phyloP scores from a whole-genome alignment of 345 rosid genomes.

The Salix exigua region DNA sequence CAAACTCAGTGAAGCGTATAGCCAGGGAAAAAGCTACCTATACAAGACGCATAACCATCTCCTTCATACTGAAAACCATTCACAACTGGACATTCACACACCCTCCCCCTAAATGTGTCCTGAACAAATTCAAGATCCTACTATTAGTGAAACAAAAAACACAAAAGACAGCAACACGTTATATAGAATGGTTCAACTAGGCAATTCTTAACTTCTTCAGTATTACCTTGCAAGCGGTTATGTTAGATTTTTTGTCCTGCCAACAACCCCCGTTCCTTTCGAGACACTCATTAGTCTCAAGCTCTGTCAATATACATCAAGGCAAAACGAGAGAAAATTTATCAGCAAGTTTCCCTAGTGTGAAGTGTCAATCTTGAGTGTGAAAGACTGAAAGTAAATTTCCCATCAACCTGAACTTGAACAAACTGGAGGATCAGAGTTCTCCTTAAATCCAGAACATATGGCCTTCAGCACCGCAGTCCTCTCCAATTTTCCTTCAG shows the following conservation, averaged over 20 bases:
- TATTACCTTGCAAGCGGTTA: constrained; percentile 83
- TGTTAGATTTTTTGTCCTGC: constrained; percentile 53
- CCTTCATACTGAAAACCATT: constrained; percentile 27
- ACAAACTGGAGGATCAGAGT: constrained; percentile 73
- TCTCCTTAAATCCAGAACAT: constrained; percentile 87
- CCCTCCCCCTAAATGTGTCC: constrained; percentile 36
- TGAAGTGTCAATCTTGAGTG: neutral
- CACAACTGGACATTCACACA: constrained; percentile 30
- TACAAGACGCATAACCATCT: constrained; percentile 32
- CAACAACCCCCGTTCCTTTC: constrained; percentile 90
- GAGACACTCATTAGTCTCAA: constrained; percentile 86
- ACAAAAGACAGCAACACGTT: neutral
- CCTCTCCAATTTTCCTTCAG: constrained; percentile 73
- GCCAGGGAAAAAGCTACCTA: constrained; percentile 9
- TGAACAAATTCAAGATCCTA: constrained; percentile 2
- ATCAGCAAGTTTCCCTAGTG: neutral
- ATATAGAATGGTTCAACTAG: too few relatives aligned
- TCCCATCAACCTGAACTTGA: constrained; percentile 53
- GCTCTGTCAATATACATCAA: constrained; percentile 38
- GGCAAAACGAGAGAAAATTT: neutral
- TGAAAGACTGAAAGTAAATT: neutral
- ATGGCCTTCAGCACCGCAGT: constrained; percentile 74
- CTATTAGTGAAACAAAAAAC: neutral
- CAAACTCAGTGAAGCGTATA: neutral
- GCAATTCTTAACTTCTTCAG: neutral